These are phyloP conservation scores for Penicillium goetzii DNA, from an alignment of 495 filamentous ascomycete genomes.

Conservation along the genomic window DNA sequence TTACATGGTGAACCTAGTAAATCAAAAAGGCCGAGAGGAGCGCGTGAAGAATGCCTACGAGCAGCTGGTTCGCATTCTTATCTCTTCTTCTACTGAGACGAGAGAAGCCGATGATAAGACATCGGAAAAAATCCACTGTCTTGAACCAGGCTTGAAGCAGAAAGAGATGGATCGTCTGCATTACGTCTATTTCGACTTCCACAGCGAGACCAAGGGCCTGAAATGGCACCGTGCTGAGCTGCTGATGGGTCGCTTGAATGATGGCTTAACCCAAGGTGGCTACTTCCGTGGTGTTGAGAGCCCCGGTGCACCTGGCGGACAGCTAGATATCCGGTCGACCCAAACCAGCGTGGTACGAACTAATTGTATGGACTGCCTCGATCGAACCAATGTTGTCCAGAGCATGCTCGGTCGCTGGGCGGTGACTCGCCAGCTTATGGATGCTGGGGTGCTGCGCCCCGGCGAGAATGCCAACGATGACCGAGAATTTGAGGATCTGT, in stretches of 20 bases:
- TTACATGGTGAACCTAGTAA: slow-evolving; percentile 94
- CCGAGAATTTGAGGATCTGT: slow-evolving; percentile 77
- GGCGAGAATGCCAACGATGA: slow-evolving; percentile 75
- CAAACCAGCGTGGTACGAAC: slow-evolving; percentile 91
- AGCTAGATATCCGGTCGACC: slow-evolving; percentile 73
- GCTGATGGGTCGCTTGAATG: slow-evolving; percentile 76
- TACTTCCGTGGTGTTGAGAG: slow-evolving; percentile 93
- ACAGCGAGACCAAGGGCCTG: slow-evolving; percentile 93
- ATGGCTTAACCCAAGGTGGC: slow-evolving; percentile 71
- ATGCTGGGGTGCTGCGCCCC: slow-evolving; percentile 71
- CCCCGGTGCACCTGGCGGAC: slow-evolving; percentile 69
- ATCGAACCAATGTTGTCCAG: slow-evolving; percentile 97
- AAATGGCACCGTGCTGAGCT: slow-evolving; percentile 90
- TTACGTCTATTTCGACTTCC: slow-evolving; percentile 98
- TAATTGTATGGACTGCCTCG: slow-evolving; percentile 99
- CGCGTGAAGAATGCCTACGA: slow-evolving; percentile 91
- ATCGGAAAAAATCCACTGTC: slow-evolving; percentile 76
- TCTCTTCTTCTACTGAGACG: slow-evolving; percentile 67
- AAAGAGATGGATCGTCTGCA: slow-evolving; percentile 80
- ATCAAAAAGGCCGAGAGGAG: slow-evolving; percentile 88
- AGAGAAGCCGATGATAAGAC: slow-evolving; percentile 59
- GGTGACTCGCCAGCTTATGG: slow-evolving; percentile 82
- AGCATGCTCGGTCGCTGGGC: slow-evolving; percentile 90
- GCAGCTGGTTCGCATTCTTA: slow-evolving; percentile 73
- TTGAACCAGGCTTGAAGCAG: slow-evolving; percentile 65